Evolutionary conservation across 495 filamentous ascomycete species (phyloP).

Genomic region (Lasiosphaeris hirsuta): DNA sequence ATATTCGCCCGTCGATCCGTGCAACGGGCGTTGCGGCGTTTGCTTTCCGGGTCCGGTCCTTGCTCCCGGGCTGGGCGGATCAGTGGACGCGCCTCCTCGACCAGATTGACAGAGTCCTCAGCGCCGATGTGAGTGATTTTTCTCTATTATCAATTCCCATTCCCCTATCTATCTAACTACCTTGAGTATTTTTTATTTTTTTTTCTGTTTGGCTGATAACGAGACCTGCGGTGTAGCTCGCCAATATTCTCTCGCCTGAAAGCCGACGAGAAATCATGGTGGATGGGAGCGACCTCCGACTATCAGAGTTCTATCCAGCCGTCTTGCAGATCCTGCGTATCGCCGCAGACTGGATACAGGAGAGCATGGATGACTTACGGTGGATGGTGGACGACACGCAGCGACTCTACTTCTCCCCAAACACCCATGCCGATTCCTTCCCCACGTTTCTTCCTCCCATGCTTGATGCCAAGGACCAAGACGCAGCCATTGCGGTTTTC

Average conservation of each 20-base stretch:
- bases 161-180: not conserved
- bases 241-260: not conserved
- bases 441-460: not conserved
- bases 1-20: not conserved
- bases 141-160: too few species aligned
- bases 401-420: not conserved
- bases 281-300: not conserved
- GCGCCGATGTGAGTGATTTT: conserved; percentile 1
- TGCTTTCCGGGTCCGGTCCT: not conserved
- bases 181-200: not conserved
- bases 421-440: not conserved
- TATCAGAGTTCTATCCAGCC: not conserved
- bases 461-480: not conserved
- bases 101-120: not conserved
- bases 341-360: conserved; percentile 3
- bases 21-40: not conserved
- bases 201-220: too few species aligned
- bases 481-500: not conserved
- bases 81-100: conserved; percentile 2
- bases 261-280: conserved; percentile 4
- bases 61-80: not conserved
- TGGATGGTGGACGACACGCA: conserved; percentile 3
- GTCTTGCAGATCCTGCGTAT: conserved; percentile 1
- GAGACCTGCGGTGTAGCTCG: not conserved
- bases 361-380: conserved; percentile 6